A percentile compares a stretch with the other conserved stretches of the same genome.
Evolutionary conservation across 225 moss, liverwort and hornwort species (phyloP).

Genomic region (Takakia lepidozioides): DNA sequence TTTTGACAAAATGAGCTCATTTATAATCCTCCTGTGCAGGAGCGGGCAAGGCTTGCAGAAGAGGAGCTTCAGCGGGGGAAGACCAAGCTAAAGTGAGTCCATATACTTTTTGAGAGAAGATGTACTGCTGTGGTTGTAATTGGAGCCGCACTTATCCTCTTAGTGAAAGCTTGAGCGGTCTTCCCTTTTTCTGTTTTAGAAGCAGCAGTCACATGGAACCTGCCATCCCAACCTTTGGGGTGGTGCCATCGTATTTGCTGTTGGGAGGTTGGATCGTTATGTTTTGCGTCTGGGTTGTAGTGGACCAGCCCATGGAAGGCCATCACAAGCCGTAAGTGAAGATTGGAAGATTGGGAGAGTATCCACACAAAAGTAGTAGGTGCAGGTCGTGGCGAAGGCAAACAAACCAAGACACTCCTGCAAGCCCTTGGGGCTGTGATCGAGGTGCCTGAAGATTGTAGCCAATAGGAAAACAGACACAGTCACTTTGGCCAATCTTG

Average conservation of each 20-base stretch:
- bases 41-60: conserved; percentile 95
- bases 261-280: too few relatives aligned
- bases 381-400: conserved; percentile 87
- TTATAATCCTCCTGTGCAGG: conserved; percentile 48
- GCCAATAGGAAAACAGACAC: conserved; percentile 78
- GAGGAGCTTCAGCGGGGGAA: conserved; percentile 79
- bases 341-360: conserved; percentile 86
- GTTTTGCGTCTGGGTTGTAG: too few relatives aligned
- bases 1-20: neutral
- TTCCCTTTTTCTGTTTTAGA: too few relatives aligned
- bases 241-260: too few relatives aligned
- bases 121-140: too few relatives aligned
- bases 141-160: too few relatives aligned
- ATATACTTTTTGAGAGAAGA: too few relatives aligned
- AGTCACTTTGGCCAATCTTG: conserved; percentile 76
- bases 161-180: too few relatives aligned
- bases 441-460: conserved; percentile 56
- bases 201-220: too few relatives aligned
- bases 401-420: conserved; percentile 94
- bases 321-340: too few relatives aligned
- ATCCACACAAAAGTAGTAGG: conserved; percentile 84
- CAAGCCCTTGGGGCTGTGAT: conserved; percentile 58
- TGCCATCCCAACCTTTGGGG: too few relatives aligned
- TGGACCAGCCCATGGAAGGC: too few relatives aligned
- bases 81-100: conserved; percentile 79